Evolutionary conservation across 495 filamentous ascomycete species (phyloP).

Genomic region (Penicillium malachiteum): DNA sequence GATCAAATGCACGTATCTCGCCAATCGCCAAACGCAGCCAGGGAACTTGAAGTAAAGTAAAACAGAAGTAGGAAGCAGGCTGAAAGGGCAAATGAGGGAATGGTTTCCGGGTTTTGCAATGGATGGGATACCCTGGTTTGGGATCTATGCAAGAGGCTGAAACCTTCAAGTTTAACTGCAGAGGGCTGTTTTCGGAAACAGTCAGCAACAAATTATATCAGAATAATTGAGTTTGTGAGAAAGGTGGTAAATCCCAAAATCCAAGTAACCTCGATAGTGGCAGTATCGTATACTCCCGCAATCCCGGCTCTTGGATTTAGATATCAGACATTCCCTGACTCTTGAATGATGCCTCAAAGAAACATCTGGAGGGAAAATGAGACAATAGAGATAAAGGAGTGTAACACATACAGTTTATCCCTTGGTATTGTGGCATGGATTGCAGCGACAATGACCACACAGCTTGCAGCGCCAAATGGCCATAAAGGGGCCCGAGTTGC

Average conservation of each 20-base stretch:
- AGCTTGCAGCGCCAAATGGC: constrained; percentile 53
- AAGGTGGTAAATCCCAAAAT: neutral
- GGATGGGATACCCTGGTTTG: constrained; percentile 1
- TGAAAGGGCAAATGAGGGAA: neutral
- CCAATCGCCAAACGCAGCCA: constrained; percentile 7
- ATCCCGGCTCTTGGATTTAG: too few relatives aligned
- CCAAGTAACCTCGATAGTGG: too few relatives aligned
- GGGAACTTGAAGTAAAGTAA: neutral
- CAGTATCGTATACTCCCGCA: too few relatives aligned
- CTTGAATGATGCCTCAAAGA: too few relatives aligned
- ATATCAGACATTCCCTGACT: too few relatives aligned
- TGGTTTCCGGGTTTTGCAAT: neutral
- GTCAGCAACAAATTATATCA: neutral
- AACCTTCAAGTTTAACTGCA: neutral
- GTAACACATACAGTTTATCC: constrained; percentile 19
- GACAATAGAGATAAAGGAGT: neutral
- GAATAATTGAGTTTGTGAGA: neutral
- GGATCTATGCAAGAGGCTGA: constrained; percentile 2
- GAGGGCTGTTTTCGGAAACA: neutral
- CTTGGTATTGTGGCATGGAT: constrained; percentile 46
- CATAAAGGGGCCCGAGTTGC: constrained; percentile 49
- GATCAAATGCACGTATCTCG: constrained; percentile 16
- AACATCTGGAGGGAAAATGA: too few relatives aligned
- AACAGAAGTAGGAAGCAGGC: neutral
- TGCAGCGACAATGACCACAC: constrained; percentile 47